Conservation (phyloP, 305 asterid species). For the Solanum hybrid region DNA sequence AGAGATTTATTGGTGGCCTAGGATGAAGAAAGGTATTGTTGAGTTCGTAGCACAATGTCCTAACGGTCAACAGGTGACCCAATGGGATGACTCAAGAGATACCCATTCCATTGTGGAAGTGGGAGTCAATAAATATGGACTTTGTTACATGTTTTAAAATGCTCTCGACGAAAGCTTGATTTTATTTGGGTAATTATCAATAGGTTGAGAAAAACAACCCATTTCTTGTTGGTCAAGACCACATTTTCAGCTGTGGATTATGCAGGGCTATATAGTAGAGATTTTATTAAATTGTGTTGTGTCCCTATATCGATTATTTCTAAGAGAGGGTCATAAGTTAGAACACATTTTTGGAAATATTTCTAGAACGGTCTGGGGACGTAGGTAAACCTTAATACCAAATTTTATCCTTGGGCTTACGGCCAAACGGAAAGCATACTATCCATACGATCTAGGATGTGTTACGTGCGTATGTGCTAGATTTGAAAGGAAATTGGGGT, state of each 20-base stretch:
- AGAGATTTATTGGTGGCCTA: too few relatives aligned
- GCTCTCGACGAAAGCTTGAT: background rate
- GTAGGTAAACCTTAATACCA: too few relatives aligned
- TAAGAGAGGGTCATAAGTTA: too few relatives aligned
- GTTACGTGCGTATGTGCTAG: too few relatives aligned
- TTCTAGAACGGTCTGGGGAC: too few relatives aligned
- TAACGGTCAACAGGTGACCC: background rate
- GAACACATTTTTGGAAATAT: too few relatives aligned
- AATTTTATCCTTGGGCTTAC: too few relatives aligned
- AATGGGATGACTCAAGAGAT: background rate
- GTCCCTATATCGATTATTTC: too few relatives aligned
- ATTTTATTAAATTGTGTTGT: too few relatives aligned
- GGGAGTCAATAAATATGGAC: background rate
- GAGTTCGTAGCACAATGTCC: background rate
- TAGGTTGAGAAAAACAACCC: background rate
- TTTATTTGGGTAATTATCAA: background rate
- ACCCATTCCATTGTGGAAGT: background rate
- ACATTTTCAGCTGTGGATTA: background rate
- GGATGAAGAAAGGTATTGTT: background rate
- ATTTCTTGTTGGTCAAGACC: background rate
- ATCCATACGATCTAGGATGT: too few relatives aligned
- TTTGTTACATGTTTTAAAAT: background rate
- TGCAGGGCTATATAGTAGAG: background rate
- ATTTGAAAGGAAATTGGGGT: too few relatives aligned
- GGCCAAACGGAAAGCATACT: too few relatives aligned